Evolutionary conservation across 73 alveolate genomes (phyloP).

Genomic region (Diophrys appendiculata): DNA sequence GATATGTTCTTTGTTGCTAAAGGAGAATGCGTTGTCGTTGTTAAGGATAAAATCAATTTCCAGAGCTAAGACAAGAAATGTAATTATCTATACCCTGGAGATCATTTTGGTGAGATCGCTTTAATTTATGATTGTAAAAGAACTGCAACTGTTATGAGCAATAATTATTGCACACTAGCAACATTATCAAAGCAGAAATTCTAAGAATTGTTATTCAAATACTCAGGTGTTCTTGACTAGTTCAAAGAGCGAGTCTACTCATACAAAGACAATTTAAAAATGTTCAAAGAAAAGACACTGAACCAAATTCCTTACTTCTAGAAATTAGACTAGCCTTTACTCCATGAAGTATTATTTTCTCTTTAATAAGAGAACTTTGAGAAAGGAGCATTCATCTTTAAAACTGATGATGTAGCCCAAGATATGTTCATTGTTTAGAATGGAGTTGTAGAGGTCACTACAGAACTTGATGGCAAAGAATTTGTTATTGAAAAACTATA

Average conservation of each 20-base stretch:
- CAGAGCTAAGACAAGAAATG: constrained; percentile 16
- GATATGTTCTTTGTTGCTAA: constrained; percentile 56
- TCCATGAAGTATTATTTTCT: constrained; percentile 33
- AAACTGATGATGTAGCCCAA: constrained; percentile 31
- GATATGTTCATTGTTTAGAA: constrained; percentile 36
- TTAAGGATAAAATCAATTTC: constrained; percentile 32
- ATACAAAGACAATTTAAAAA: constrained; percentile 36
- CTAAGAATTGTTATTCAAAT: constrained; percentile 26
- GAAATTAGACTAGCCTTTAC: constrained; percentile 20
- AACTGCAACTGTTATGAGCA: constrained; percentile 49
- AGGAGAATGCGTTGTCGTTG: constrained; percentile 63
- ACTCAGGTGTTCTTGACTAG: constrained; percentile 9
- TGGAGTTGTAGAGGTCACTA: constrained; percentile 41
- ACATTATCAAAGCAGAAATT: constrained; percentile 16
- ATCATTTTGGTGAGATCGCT: constrained; percentile 59
- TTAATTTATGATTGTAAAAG: constrained; percentile 53
- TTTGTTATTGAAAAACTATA: constrained; percentile 46
- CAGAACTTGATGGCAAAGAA: constrained; percentile 16
- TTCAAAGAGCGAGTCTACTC: not conserved
- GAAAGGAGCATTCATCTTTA: constrained; percentile 37
- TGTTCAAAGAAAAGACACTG: constrained; percentile 25
- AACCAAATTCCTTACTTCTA: constrained; percentile 27
- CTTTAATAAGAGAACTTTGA: constrained; percentile 34
- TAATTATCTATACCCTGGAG: constrained; percentile 42
- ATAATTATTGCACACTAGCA: constrained; percentile 53